Evolutionary conservation across 495 filamentous ascomycete genomes (phyloP), one percentile per base, ranked within the genome.

Genomic region (Xylaria flabelliformis): DNA sequence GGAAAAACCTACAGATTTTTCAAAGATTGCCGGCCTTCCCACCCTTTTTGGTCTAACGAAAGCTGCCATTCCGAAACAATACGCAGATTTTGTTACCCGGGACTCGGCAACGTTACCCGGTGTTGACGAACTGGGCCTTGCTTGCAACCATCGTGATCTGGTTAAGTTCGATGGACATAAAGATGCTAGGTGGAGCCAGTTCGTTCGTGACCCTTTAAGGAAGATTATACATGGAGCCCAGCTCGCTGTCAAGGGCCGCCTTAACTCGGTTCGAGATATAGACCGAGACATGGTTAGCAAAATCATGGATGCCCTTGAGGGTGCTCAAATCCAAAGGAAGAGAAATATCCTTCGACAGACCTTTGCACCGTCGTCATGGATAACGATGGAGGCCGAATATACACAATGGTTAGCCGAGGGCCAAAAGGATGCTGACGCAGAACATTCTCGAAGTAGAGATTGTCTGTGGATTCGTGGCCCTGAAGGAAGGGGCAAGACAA

Each of bases 401-500:
- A 67, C 64, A n/a, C 61, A 79, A 12, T 82, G 80, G 80, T 58
- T 81, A 42, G 50, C 46, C 10, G 73, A 76, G 15, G 42, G 55
- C 26, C 59, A 53, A 3, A 64, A 51, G 19, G 68, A 46, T 21
- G 24, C n/a, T 7, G 58, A 70, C 12, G 24, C 44, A 29, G 55
- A 46, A 3, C 65, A 73, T 48, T 12, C 32, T 26, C 69, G 36
- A 12, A 53, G 51, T 44, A 67, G 64, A 10, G 76, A 80, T 71
- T 80, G 72, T 32, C 65, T 83, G 44, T 83, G 79, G 77, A 77
- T 83, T 41, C 64, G 74, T 7, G 82, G 79, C 10, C 76, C 79
- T n/a, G 80, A 82, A 53, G 81, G 81, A 17, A 74, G 75, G 69
- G 81, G 81, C 34, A 82, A 82, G 63, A 80, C 81, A 13, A 79